Base-by-base conservation (phyloP, 179 eudicot species). In the Amaranthus tricolor region DNA sequence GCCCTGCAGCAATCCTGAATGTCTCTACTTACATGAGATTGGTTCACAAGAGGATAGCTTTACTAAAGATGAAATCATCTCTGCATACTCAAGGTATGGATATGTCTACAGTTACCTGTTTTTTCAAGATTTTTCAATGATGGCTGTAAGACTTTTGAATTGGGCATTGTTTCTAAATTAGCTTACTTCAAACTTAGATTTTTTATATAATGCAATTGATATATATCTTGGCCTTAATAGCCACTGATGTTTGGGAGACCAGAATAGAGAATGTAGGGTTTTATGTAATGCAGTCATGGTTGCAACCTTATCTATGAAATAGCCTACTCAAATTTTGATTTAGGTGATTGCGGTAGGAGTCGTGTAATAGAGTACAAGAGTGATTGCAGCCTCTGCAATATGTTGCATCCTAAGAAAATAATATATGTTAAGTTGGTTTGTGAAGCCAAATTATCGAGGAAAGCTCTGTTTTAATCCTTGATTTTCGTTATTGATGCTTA, bases 21-120 rank as follows among this genome's bases (percentile, higher is more conserved):
- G 97, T 82, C 85, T 96, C 50, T 96, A 96, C 81, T 88, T 96
- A 85, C 99, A 96, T 85, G 86, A 83, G 80, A 63, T 93, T 82
- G 99, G 99, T 69, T 84, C 96, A 64, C 94, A 89, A 55, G 97
- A 93, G 83, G 99, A 96, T 84, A 96, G 98, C 87, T 96, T 96
- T 74, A 83, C 96, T 45, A 96, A 91, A 85, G 99, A 96, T 80
- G 99, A 96, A 82, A 87, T 82, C 66, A 89, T 92, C 77, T 94
- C 99, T 53, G 91, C 92, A 3, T 91, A 91, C 74, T 87, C 98
- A 56, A 91, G 94, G 99, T 96, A 54, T 40, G 73, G 51, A 40
- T 66, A 11, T 17, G 58, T n/a, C n/a, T 20, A 52, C 72, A 45
- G 16, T 19, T 58, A 14, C 6, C 72, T 8, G 17, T 53, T 61